These are phyloP conservation scores for Trichoderma aggressivum DNA, from an alignment of 2,329 filamentous ascomycete species.

Conservation along the genomic window DNA sequence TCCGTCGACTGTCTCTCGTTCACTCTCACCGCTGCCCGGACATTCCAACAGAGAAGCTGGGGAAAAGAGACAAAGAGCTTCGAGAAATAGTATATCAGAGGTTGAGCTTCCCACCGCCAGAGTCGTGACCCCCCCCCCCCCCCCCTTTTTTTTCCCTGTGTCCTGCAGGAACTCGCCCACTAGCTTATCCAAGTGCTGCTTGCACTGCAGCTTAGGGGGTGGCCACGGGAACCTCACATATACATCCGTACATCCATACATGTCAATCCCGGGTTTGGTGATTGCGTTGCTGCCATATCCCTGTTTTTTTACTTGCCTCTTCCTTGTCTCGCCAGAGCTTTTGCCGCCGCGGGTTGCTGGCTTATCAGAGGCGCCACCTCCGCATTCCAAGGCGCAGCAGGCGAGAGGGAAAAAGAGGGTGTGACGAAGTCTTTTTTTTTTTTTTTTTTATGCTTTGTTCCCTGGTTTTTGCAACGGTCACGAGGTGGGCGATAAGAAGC, in stretches of 20 bases:
- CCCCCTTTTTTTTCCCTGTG: neutral
- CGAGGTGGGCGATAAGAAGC: slow-evolving; percentile 8
- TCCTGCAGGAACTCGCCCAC: slow-evolving; percentile 11
- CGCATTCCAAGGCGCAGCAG: slow-evolving; percentile 14
- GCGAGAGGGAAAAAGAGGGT: neutral
- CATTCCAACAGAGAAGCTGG: neutral
- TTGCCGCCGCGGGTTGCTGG: neutral
- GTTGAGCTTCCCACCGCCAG: neutral
- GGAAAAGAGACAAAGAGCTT: neutral
- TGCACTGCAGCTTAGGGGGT: neutral
- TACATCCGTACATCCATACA: neutral
- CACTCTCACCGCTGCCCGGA: slow-evolving; percentile 7
- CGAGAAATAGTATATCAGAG: neutral
- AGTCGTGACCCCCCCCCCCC: too few relatives aligned
- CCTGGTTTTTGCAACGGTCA: slow-evolving; percentile 1
- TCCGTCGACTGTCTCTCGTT: neutral
- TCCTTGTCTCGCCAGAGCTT: neutral
- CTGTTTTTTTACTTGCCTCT: neutral
- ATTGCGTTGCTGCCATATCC: neutral
- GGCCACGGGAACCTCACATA: neutral
- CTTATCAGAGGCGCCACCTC: slow-evolving; percentile 12
- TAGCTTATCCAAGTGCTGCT: neutral
- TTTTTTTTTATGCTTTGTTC: neutral
- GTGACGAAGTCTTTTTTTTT: neutral
- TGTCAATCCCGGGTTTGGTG: neutral